A percentile compares a stretch with the other conserved stretches of the same genome.
These are phyloP conservation scores for Vanrija pseudolonga DNA, from an alignment of 1,284 basidiomycete genomes.

Conservation along the genomic window DNA sequence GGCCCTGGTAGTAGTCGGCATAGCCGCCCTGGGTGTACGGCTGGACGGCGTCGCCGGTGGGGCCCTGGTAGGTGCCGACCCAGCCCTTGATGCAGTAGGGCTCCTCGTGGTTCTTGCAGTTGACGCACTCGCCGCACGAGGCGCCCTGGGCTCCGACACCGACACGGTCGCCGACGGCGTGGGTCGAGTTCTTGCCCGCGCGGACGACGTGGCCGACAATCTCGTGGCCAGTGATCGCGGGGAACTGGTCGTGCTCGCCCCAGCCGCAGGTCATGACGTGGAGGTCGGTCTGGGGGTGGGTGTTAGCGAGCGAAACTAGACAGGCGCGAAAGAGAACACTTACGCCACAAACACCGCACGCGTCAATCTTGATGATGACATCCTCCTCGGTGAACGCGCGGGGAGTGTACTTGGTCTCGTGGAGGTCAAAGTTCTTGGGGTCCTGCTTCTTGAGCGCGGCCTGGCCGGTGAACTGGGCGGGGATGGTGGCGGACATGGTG, in stretches of 20 bases:
- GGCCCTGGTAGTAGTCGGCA: conserved; percentile 51
- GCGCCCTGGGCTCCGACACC: conserved; percentile 63
- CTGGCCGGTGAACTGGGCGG: conserved; percentile 23
- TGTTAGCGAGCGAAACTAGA: background rate
- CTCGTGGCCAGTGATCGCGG: conserved; percentile 51
- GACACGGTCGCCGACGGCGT: conserved; percentile 61
- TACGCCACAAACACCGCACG: conserved; percentile 21
- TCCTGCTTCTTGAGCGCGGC: conserved; percentile 20
- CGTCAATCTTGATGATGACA: conserved; percentile 23
- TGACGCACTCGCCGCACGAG: conserved; percentile 56
- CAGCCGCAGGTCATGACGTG: conserved; percentile 31
- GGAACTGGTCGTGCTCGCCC: conserved; percentile 13
- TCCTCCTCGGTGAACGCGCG: background rate
- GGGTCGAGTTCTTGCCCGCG: conserved; percentile 50
- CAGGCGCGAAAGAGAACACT: background rate
- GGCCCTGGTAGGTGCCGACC: conserved; percentile 16
- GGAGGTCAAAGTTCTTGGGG: conserved; percentile 1
- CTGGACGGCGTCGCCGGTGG: conserved; percentile 17
- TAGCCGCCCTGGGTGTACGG: conserved; percentile 22
- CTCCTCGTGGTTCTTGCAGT: conserved; percentile 59
- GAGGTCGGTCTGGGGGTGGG: conserved; percentile 21
- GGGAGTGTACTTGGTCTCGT: background rate
- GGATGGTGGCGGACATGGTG: conserved; percentile 3
- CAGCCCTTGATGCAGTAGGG: conserved; percentile 51
- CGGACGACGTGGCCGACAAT: conserved; percentile 51